Evolutionary conservation across 2,329 filamentous ascomycete genomes (phyloP), one percentile per base, ranked within the genome.

Genomic region (Hymenoscyphus scutula): DNA sequence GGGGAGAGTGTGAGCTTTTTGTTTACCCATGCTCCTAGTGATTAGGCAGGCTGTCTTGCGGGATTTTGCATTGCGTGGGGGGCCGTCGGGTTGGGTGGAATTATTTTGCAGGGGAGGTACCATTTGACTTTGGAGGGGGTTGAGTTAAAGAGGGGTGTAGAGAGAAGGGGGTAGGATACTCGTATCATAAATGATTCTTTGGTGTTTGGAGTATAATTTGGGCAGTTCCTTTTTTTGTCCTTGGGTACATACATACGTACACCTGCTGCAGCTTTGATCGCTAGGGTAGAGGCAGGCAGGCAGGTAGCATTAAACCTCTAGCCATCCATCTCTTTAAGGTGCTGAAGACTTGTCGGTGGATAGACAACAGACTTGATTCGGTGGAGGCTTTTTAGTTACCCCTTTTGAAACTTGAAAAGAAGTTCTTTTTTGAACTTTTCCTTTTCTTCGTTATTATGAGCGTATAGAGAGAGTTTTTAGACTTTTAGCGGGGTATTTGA

Each of bases 1-100:
- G 88, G 84, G 69, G 83, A 85, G 76, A 83, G 81, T 64, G 87
- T 89, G 25, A 88, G 84, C 27, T 89, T 88, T 72, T 76, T 89
- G 58, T 89, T 89, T 76, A 87, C 83, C 65, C 86, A 89, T 73
- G 86, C 85, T 53, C 86, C 86, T 61, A 76, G 78, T 54, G 79
- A 81, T 59, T 79, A 71, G 32, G n/a, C n/a, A n/a, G 48, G 2
- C n/a, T 19, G 11, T 13, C 37, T 32, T 38, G 55, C 15, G n/a
- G 19, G 19, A 1, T 38, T 57, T 19, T 32, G 19, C 32, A 15
- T 19, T 23, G 19, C 37, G 13, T 57, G 23, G 19, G 3, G 19
- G 27, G n/a, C n/a, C n/a, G n/a, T n/a, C n/a, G n/a, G 27, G 53
- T 27, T 17, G 17, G 19, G 53, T n/a, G 27, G 27, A 17, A 29